These are phyloP conservation scores for Aspergillus jensenii DNA, from an alignment of 2,329 filamentous ascomycete genomes.

Conservation along the genomic window DNA sequence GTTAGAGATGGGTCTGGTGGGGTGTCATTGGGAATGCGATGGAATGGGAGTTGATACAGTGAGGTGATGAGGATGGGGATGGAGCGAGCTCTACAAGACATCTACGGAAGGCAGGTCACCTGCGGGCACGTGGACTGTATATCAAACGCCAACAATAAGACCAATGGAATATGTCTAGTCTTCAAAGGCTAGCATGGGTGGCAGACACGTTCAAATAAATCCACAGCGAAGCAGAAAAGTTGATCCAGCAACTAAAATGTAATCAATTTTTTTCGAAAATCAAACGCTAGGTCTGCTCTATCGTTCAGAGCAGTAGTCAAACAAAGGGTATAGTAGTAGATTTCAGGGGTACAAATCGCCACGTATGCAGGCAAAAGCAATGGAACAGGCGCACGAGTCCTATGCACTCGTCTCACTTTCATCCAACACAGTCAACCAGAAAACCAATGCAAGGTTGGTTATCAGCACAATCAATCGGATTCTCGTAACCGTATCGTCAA, in stretches of 20 bases:
- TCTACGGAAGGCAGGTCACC: slow-evolving; percentile 6
- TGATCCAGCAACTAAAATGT: slow-evolving; percentile 1
- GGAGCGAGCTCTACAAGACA: neutral
- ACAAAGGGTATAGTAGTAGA: slow-evolving; percentile 6
- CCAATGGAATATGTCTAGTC: neutral
- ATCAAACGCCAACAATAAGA: neutral
- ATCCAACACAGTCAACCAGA: slow-evolving; percentile 2
- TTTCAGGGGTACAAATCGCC: neutral
- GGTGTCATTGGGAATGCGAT: neutral
- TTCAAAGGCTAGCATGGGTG: neutral
- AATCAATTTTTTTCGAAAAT: neutral
- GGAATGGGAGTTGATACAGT: neutral
- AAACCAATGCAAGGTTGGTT: slow-evolving; percentile 2
- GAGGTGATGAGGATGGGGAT: neutral
- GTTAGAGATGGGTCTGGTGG: neutral
- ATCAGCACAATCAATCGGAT: slow-evolving; percentile 14
- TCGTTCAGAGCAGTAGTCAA: neutral
- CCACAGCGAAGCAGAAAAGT: neutral
- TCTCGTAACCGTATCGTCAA: slow-evolving; percentile 21
- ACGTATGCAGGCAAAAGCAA: slow-evolving; percentile 4
- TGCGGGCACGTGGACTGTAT: neutral
- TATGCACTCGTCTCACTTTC: slow-evolving; percentile 21
- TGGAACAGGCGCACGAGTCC: slow-evolving; percentile 9
- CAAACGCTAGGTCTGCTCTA: neutral
- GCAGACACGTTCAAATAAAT: neutral